phyloP scores from a whole-genome alignment of 2,329 filamentous ascomycete species.

The Intubia oerlemansii region DNA sequence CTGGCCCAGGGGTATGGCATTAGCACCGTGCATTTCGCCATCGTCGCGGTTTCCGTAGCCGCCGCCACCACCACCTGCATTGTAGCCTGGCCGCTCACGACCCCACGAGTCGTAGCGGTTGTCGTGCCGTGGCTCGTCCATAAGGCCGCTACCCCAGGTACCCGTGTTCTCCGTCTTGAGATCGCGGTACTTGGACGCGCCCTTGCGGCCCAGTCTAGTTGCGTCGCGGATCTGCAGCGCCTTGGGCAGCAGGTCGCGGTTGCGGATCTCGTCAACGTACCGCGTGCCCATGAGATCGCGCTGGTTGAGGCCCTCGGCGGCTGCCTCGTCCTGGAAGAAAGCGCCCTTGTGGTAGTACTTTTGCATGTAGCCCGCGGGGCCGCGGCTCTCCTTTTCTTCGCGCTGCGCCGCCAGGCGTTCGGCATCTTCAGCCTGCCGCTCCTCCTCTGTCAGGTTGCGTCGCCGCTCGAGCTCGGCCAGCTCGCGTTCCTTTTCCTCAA shows the following conservation, averaged over 20 bases:
- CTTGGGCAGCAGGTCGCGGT: conserved; percentile 68
- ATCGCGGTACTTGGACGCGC: conserved; percentile 75
- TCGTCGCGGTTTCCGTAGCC: conserved; percentile 14
- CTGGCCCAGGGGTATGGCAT: conserved; percentile 48
- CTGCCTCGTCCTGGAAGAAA: conserved; percentile 72
- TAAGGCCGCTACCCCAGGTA: conserved; percentile 42
- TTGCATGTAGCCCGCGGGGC: conserved; percentile 79
- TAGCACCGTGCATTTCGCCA: conserved; percentile 38
- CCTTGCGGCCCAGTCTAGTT: conserved; percentile 84
- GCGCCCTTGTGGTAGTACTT: conserved; percentile 95
- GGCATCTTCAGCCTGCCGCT: conserved; percentile 68
- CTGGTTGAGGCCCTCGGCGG: conserved; percentile 52
- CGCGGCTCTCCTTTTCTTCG: conserved; percentile 55
- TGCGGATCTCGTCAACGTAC: conserved; percentile 65
- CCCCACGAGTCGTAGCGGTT: conserved; percentile 9
- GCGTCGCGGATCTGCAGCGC: conserved; percentile 86
- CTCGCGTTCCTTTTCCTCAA: conserved; percentile 69
- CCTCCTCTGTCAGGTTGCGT: conserved; percentile 66
- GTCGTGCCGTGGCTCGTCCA: conserved; percentile 18
- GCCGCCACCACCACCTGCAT: conserved; percentile 11
- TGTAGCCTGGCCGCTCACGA: conserved; percentile 3
- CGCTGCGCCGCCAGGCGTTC: conserved; percentile 57
- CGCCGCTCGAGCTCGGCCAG: conserved; percentile 76
- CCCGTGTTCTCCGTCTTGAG: conserved; percentile 82
- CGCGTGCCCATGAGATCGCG: conserved; percentile 70